These are phyloP conservation scores for Aechmea fasciata DNA, from an alignment of 176 grass and related monocot genomes.

Conservation along the genomic window DNA sequence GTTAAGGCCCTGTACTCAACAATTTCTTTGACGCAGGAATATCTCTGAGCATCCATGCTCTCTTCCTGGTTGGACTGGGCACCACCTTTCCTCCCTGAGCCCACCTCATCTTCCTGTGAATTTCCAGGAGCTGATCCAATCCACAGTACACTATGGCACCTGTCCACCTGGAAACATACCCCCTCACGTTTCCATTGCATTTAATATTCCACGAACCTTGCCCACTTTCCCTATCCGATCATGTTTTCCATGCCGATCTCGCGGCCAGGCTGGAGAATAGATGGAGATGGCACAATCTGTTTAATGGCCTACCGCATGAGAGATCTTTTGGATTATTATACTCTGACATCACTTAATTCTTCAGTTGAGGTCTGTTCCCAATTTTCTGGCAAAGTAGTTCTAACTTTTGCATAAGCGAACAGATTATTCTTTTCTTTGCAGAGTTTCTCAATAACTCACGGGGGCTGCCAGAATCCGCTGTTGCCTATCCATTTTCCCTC, in stretches of 20 bases:
- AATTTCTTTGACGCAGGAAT: slow-evolving; percentile 99
- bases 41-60: slow-evolving; percentile 53
- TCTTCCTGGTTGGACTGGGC: slow-evolving; percentile 71
- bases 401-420: slow-evolving; percentile 37
- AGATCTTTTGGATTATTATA: slow-evolving; percentile 57
- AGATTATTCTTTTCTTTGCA: slow-evolving; percentile 18
- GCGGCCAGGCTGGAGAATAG: slow-evolving; percentile 74
- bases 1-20: slow-evolving; percentile 75
- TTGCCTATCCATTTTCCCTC: slow-evolving; percentile 1
- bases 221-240: slow-evolving; percentile 32
- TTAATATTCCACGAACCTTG: slow-evolving; percentile 67
- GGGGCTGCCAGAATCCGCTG: slow-evolving; percentile 1
- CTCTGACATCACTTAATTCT: slow-evolving; percentile 71
- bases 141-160: slow-evolving; percentile 54
- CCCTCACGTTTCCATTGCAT: slow-evolving; percentile 63
- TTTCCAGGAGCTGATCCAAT: slow-evolving; percentile 50
- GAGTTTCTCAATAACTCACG: slow-evolving; percentile 9
- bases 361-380: slow-evolving; percentile 92
- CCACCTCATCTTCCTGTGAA: slow-evolving; percentile 65
- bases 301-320: slow-evolving; percentile 53
- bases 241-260: slow-evolving; percentile 57
- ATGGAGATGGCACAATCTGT: slow-evolving; percentile 69
- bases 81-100: slow-evolving; percentile 74
- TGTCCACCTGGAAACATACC: slow-evolving; percentile 67
- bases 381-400: slow-evolving; percentile 51